Percentiles rank a stretch among this genome's conserved stretches.
Evolutionary conservation across 371 early-diverging fungal species (phyloP).

Genomic region (Lichtheimia ornata): DNA sequence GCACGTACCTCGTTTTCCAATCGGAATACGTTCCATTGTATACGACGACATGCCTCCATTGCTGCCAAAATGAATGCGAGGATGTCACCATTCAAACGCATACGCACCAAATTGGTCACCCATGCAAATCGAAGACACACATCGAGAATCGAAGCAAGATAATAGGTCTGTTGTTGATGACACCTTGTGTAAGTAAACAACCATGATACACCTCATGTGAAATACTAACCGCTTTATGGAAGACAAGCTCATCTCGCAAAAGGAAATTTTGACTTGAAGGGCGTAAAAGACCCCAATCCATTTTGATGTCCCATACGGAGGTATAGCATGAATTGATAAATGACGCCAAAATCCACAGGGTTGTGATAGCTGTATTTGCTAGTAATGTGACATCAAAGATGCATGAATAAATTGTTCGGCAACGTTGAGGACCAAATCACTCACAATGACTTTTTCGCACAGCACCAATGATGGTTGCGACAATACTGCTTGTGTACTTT

Average conservation of each 20-base stretch:
- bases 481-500: constrained; percentile 45
- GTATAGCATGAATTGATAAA: constrained; percentile 64
- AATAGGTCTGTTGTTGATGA: constrained; percentile 59
- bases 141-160: constrained; percentile 69
- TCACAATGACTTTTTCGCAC: constrained; percentile 33
- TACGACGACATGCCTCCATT: constrained; percentile 70
- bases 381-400: constrained; percentile 16
- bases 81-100: constrained; percentile 10
- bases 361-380: constrained; percentile 27
- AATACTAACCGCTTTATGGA: constrained; percentile 41
- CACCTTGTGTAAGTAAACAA: neutral
- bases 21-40: constrained; percentile 88
- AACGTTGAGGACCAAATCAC: constrained; percentile 3
- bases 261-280: constrained; percentile 55
- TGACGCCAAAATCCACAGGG: constrained; percentile 58
- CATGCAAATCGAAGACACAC: constrained; percentile 76
- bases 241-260: constrained; percentile 70
- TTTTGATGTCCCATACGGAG: constrained; percentile 79
- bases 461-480: constrained; percentile 31
- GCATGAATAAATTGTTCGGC: neutral
- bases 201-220: neutral
- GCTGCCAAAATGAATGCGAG: constrained; percentile 45
- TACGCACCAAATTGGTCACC: constrained; percentile 51
- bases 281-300: constrained; percentile 89
- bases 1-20: constrained; percentile 80